Base-by-base conservation (phyloP, 2,329 filamentous ascomycete species). In the Trichoderma koningii region DNA sequence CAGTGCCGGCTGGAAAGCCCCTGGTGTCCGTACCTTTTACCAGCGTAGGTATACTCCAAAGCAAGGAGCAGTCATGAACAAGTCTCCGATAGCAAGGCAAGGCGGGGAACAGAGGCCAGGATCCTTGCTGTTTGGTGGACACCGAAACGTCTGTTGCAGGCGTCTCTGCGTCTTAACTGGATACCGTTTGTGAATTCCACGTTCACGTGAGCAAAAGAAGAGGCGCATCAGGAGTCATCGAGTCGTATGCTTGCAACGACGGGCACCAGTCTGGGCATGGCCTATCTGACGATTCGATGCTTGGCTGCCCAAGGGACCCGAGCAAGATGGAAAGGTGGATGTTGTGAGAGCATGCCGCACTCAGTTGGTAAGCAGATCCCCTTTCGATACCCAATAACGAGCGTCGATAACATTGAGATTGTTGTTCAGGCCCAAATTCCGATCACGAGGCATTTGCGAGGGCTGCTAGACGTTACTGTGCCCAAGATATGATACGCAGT, bases 101-200 rank as follows among this genome's bases (percentile, higher is more conserved):
- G 59, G 59, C 59, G 59, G 59, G 59, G 59, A 41, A 42, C 23
- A 42, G 38, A 53, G 21, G 48, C 34, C 26, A 26, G 21, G 19
- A 63, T 55, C 59, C 59, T 63, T 63, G 59, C 59, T 63, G 26
- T 41, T 26, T 44, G 59, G 50, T 47, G 59, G 59, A 12, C 38
- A 47, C 59, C 28, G 12, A 55, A 55, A 15, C 30, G 53, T 38
- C 41, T 47, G 34, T n/a, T 63, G 17, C 41, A 55, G 59, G 59
- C 38, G 59, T 47, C 34, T 51, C 57, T 61, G 57, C 34, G 23
- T 30, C 41, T 34, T 63, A 50, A 63, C 50, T 63, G 50, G 59
- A 50, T 45, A 30, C 50, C 48, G 26, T 47, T 44, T 53, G 59
- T 38, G 50, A n/a, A 48, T 63, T 41, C 59, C 59, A 63, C 50